phyloP scores from a whole-genome alignment of 441 rosid species.

The Eutrema salsugineum region DNA sequence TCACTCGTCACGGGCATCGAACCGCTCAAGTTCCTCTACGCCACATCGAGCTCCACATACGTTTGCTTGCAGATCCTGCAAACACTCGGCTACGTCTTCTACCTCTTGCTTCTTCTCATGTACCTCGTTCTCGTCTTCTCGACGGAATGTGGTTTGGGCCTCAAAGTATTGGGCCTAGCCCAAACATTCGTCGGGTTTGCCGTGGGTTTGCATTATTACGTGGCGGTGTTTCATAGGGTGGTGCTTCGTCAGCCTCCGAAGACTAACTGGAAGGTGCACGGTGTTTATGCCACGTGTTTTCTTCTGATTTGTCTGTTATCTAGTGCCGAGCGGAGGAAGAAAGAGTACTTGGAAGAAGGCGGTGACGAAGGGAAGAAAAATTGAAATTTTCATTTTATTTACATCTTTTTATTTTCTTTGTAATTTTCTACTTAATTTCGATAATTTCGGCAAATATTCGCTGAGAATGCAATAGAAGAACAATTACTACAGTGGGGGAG shows the following conservation, averaged over 20 bases:
- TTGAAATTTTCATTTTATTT: constrained; percentile 19
- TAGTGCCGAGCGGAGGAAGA: constrained; percentile 81
- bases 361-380: constrained; percentile 92
- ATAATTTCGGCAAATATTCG: constrained; percentile 24
- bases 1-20: constrained; percentile 78
- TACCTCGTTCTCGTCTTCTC: constrained; percentile 77
- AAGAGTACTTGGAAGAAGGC: constrained; percentile 79
- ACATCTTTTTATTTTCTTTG: neutral
- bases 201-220: constrained; percentile 83
- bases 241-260: constrained; percentile 78
- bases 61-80: constrained; percentile 70
- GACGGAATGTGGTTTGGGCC: constrained; percentile 59
- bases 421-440: constrained; percentile 3
- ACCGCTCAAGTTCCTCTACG: constrained; percentile 78
- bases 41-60: constrained; percentile 72
- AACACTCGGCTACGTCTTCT: constrained; percentile 74
- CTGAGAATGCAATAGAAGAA: constrained; percentile 26
- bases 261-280: constrained; percentile 90
- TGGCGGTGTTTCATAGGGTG: constrained; percentile 83
- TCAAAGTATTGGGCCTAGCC: constrained; percentile 59
- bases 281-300: constrained; percentile 88
- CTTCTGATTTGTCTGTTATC: constrained; percentile 62
- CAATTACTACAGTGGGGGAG: constrained; percentile 6
- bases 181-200: constrained; percentile 81
- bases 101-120: constrained; percentile 70